Evolutionary conservation across 2,329 filamentous ascomycete genomes (phyloP).

Genomic region (Neonectria neomacrospora): DNA sequence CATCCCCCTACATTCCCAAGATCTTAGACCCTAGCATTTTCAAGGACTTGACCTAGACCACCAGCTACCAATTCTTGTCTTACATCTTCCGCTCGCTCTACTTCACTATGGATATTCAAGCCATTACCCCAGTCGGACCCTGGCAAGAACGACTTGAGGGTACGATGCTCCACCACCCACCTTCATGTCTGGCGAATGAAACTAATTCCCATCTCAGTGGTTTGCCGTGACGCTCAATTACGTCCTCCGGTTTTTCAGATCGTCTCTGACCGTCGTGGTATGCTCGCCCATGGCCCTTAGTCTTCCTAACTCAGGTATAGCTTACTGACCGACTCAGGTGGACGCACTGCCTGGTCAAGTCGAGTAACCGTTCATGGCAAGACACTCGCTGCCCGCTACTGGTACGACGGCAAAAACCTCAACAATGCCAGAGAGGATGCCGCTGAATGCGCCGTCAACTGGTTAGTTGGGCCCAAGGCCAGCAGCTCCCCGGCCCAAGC

Average conservation of each 20-base stretch:
- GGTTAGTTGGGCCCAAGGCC: conserved; percentile 56
- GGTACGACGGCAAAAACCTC: conserved; percentile 90
- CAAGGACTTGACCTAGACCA: not conserved
- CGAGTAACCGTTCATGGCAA: conserved; percentile 76
- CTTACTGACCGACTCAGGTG: conserved; percentile 64
- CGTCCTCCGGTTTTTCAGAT: conserved; percentile 72
- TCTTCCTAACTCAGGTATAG: not conserved
- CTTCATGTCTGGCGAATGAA: conserved; percentile 4
- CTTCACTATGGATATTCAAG: conserved; percentile 38
- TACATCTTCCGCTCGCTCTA: conserved; percentile 1
- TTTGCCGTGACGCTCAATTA: conserved; percentile 66
- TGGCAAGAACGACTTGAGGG: conserved; percentile 70
- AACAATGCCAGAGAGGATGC: conserved; percentile 92
- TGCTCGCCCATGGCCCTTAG: conserved; percentile 29
- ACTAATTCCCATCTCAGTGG: conserved; percentile 55
- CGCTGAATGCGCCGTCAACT: conserved; percentile 80
- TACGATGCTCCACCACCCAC: conserved; percentile 47
- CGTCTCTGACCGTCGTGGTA: conserved; percentile 80
- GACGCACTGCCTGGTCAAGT: conserved; percentile 91
- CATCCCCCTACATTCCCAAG: conserved; percentile 5
- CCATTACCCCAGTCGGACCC: conserved; percentile 41
- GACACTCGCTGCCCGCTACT: conserved; percentile 79
- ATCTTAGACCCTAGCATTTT: not conserved
- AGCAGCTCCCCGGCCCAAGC: conserved; percentile 39
- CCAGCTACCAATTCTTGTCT: not conserved